Conservation (phyloP, 31 red algal genomes). For the Odonthalia washingtoniensis region DNA sequence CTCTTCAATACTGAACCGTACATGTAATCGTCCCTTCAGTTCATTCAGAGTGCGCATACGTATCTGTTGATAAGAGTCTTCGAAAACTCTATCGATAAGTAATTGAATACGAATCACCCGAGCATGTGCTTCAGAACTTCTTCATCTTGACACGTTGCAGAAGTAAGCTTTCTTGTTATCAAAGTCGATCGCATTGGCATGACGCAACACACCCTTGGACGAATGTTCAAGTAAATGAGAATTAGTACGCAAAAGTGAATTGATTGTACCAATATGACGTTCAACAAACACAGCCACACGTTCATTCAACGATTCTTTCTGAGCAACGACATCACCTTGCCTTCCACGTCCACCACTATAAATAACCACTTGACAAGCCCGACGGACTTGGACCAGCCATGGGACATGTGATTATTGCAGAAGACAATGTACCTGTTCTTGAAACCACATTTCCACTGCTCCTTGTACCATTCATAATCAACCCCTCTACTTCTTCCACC, state of each 20-base stretch:
- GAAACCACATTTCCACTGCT: no score
- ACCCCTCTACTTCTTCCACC: no score
- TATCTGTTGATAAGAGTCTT: constrained; percentile 95
- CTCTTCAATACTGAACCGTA: constrained; percentile 94
- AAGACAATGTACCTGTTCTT: not conserved
- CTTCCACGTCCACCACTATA: not conserved
- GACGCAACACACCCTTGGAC: constrained; percentile 82
- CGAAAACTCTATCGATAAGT: constrained; percentile 91
- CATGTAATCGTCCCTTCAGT: constrained; percentile 91
- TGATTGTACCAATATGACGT: constrained; percentile 85
- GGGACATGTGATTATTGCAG: not conserved
- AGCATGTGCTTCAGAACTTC: no score
- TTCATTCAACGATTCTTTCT: constrained; percentile 22
- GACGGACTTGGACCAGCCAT: not conserved
- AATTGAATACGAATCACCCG: constrained; percentile 73
- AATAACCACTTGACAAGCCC: no score
- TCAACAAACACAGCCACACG: constrained; percentile 87
- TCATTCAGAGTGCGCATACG: constrained; percentile 84
- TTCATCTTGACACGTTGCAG: constrained; percentile 69
- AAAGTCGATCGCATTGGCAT: constrained; percentile 93
- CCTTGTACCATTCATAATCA: not conserved
- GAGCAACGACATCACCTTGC: not conserved
- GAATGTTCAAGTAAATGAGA: constrained; percentile 78
- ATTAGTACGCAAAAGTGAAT: constrained; percentile 75
- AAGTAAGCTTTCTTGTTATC: constrained; percentile 99